These are phyloP conservation scores for Paraphaeosphaeria sporulosa DNA, from an alignment of 2,329 filamentous ascomycete genomes.

Conservation along the genomic window DNA sequence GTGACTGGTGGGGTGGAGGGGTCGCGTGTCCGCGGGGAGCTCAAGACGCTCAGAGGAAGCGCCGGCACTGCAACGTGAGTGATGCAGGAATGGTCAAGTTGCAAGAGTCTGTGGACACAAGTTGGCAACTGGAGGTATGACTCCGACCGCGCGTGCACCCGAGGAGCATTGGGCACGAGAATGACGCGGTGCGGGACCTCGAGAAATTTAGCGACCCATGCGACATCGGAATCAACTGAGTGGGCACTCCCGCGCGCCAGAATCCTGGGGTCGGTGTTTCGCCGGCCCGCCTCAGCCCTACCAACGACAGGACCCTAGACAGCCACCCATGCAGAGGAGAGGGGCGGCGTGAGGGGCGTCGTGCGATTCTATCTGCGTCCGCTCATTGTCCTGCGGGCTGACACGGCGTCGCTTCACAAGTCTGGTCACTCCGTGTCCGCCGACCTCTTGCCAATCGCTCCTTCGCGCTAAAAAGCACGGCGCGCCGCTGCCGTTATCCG, in stretches of 20 bases:
- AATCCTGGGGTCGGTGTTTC: conserved; percentile 19
- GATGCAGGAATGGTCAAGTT: background rate
- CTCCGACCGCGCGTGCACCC: conserved; percentile 2
- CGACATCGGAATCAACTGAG: conserved; percentile 37
- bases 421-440: background rate
- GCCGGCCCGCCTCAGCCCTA: conserved; percentile 29
- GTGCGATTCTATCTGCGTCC: background rate
- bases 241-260: conserved; percentile 22
- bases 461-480: conserved; percentile 10
- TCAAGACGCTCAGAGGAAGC: background rate
- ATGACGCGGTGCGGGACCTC: conserved; percentile 29
- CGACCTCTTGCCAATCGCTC: background rate
- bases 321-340: background rate
- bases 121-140: background rate
- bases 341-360: background rate
- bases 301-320: conserved; percentile 4
- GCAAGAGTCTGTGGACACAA: background rate
- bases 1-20: conserved; percentile 23
- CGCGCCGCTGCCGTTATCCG: background rate
- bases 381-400: background rate
- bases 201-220: conserved; percentile 33
- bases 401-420: background rate
- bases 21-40: conserved; percentile 11
- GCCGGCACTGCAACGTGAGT: background rate
- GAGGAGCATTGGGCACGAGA: conserved; percentile 1